phyloP scores from a whole-genome alignment of 345 rosid genomes.

The Arabidopsis suecica region DNA sequence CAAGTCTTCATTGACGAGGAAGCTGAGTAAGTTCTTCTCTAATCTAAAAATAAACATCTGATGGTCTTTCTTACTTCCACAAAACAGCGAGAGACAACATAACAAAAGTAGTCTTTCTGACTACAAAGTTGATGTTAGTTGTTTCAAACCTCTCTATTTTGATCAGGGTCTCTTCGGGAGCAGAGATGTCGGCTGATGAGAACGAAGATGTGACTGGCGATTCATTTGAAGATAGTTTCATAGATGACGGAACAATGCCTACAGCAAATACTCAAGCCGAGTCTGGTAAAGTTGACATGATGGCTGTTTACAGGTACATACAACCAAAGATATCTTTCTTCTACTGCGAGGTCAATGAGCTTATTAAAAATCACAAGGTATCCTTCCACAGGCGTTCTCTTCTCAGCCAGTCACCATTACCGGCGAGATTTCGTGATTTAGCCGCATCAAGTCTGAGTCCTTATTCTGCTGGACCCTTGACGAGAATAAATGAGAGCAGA shows the following conservation, averaged over 20 bases:
- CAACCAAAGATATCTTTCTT: neutral
- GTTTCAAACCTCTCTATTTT: neutral
- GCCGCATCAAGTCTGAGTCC: conserved; percentile 49
- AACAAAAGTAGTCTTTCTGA: conserved; percentile 4
- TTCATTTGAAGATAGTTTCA: conserved; percentile 80
- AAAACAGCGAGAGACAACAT: neutral
- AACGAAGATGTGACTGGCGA: conserved; percentile 53
- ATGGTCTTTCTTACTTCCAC: conserved; percentile 26
- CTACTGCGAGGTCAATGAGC: neutral
- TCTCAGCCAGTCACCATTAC: conserved; percentile 88
- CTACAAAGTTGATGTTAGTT: conserved; percentile 22
- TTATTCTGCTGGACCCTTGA: conserved; percentile 42
- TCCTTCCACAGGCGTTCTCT: conserved; percentile 72
- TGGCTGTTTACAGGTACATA: conserved; percentile 85
- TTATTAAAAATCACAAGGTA: conserved; percentile 3
- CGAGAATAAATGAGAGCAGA: conserved; percentile 47
- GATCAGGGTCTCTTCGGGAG: conserved; percentile 77
- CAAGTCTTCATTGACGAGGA: conserved; percentile 74
- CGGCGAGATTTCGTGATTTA: conserved; percentile 44
- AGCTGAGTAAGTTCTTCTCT: conserved; percentile 74
- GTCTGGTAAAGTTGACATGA: conserved; percentile 75
- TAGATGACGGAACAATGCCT: conserved; percentile 74
- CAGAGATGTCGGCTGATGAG: conserved; percentile 73
- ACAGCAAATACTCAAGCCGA: conserved; percentile 62
- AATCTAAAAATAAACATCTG: conserved; percentile 14